Conservation (phyloP, 169 alveolate species). For the Plasmodium knowlesi region DNA sequence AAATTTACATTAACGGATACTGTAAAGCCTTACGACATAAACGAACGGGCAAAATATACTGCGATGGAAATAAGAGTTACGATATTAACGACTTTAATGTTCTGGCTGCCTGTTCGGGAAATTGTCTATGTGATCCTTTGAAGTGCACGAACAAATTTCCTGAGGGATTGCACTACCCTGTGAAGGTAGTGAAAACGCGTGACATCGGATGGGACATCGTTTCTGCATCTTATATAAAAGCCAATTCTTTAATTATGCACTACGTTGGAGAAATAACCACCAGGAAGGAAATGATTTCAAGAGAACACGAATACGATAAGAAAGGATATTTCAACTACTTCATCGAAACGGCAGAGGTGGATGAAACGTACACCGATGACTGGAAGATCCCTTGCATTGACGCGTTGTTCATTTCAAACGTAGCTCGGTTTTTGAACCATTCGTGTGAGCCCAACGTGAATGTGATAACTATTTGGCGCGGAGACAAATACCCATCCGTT, state of each 20-base stretch:
- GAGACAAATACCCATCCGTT: constrained; percentile 84
- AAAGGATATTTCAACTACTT: constrained; percentile 84
- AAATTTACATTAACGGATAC: constrained; percentile 77
- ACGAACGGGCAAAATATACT: constrained; percentile 73
- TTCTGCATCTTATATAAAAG: constrained; percentile 77
- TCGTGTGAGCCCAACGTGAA: constrained; percentile 91
- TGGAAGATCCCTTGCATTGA: constrained; percentile 90
- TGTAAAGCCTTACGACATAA: constrained; percentile 80
- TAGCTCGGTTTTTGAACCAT: constrained; percentile 91
- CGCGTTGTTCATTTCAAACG: constrained; percentile 87
- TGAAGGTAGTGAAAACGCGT: constrained; percentile 79
- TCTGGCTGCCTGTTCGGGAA: constrained; percentile 83
- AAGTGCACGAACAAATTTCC: constrained; percentile 80
- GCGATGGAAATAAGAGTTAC: constrained; percentile 80
- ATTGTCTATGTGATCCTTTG: constrained; percentile 85
- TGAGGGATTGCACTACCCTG: constrained; percentile 85
- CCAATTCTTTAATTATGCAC: constrained; percentile 89
- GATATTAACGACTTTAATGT: constrained; percentile 79
- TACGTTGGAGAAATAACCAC: constrained; percentile 89
- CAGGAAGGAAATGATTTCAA: constrained; percentile 86
- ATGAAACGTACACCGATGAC: constrained; percentile 84
- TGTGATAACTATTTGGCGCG: constrained; percentile 86
- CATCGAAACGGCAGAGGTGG: constrained; percentile 84
- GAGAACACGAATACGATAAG: constrained; percentile 86
- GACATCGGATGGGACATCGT: constrained; percentile 85